These are phyloP conservation scores for Puccinia coronata DNA, from an alignment of 1,284 basidiomycete species.

Conservation along the genomic window DNA sequence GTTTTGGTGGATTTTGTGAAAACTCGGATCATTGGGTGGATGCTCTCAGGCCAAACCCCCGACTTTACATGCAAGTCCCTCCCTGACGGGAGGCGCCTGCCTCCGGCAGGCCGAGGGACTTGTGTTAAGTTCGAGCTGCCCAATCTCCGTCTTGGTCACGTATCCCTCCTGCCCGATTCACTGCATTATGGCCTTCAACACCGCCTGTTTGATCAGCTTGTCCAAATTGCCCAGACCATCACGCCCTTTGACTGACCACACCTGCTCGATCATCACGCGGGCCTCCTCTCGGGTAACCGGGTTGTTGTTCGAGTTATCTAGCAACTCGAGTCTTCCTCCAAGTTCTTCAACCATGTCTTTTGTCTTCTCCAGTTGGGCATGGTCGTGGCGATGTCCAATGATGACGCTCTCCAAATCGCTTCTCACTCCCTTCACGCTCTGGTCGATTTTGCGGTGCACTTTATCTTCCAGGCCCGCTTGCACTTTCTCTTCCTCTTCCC, in stretches of 20 bases:
- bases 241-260: conserved; percentile 8
- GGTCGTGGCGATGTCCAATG: conserved; percentile 28
- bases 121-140: too few species aligned
- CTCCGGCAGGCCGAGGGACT: too few species aligned
- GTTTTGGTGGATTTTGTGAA: too few species aligned
- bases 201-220: conserved; percentile 7
- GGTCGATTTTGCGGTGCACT: conserved; percentile 7
- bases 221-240: not conserved
- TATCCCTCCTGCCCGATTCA: conserved; percentile 11
- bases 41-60: too few species aligned
- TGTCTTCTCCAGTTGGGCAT: conserved; percentile 17
- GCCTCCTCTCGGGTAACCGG: conserved; percentile 15
- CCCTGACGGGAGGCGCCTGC: too few species aligned
- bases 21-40: too few species aligned
- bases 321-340: not conserved
- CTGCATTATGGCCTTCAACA: conserved; percentile 8
- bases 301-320: not conserved
- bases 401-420: conserved; percentile 18
- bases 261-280: conserved; percentile 30
- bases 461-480: conserved; percentile 6
- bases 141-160: conserved; percentile 27
- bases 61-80: conserved; percentile 3
- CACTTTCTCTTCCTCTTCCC: conserved; percentile 28
- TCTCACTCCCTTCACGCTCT: conserved; percentile 1
- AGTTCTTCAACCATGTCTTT: conserved; percentile 23